Conservation (phyloP, 1,139 yeast species). For the Saccharomyces pastorianus region DNA sequence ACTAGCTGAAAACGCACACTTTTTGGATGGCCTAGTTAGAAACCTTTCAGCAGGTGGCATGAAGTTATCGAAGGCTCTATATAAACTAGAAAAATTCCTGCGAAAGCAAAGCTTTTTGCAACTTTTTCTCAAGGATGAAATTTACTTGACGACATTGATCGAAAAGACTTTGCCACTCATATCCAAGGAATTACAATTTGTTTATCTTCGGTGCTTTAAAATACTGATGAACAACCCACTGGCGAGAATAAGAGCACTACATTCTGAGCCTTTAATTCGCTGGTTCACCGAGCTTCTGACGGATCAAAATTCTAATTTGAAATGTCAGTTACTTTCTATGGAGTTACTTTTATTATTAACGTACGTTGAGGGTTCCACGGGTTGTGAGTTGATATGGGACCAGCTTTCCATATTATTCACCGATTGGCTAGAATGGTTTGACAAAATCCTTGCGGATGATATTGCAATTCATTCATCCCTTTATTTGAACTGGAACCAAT, state of each 20-base stretch:
- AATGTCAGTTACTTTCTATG: slow-evolving; percentile 9
- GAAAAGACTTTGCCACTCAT: slow-evolving; percentile 2
- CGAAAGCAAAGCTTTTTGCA: slow-evolving; percentile 7
- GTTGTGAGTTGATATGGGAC: not conserved
- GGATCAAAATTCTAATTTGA: slow-evolving; percentile 1
- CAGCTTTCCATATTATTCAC: not conserved
- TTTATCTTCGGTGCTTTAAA: slow-evolving; percentile 14
- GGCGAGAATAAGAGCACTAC: slow-evolving; percentile 7
- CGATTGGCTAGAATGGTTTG: not conserved
- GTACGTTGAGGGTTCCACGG: slow-evolving; percentile 7
- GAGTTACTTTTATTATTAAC: slow-evolving; percentile 13
- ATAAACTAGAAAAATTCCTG: slow-evolving; percentile 12
- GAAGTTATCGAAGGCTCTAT: slow-evolving; percentile 4
- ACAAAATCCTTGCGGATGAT: slow-evolving; percentile 1
- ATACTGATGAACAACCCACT: slow-evolving; percentile 8
- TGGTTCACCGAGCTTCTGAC: slow-evolving; percentile 4
- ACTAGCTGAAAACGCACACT: not conserved
- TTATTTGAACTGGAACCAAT: slow-evolving; percentile 10
- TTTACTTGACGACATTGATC: slow-evolving; percentile 7
- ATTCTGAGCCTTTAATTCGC: slow-evolving; percentile 3
- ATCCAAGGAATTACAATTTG: slow-evolving; percentile 6
- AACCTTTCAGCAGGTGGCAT: slow-evolving; percentile 1
- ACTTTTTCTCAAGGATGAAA: slow-evolving; percentile 6
- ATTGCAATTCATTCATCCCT: slow-evolving; percentile 1
- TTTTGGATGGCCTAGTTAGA: not conserved